phyloP scores from a whole-genome alignment of 345 rosid species.

The Eucalyptus globulus region DNA sequence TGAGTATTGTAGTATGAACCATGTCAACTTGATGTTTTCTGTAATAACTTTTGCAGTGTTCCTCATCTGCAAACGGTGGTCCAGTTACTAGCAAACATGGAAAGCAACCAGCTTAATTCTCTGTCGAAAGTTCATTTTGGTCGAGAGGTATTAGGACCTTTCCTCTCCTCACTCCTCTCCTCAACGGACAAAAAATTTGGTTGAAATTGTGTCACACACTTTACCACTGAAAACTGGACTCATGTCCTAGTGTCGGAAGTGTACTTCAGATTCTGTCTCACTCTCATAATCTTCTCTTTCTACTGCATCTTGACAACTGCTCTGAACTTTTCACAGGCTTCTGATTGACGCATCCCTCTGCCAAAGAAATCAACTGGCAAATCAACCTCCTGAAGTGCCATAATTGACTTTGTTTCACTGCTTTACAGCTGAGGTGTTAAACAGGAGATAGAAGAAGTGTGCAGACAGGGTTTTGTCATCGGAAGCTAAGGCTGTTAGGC shows the following conservation, averaged over 20 bases:
- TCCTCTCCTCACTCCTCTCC: neutral
- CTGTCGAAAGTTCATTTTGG: slow-evolving; percentile 12
- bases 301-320: neutral
- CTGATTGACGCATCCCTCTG: neutral
- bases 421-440: neutral
- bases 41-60: slow-evolving; percentile 23
- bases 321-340: neutral
- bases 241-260: neutral
- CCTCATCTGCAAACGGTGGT: slow-evolving; percentile 46
- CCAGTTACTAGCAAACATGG: slow-evolving; percentile 58
- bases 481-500: neutral
- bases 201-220: neutral
- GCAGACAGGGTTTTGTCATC: neutral
- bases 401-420: neutral
- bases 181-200: neutral
- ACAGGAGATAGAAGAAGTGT: neutral
- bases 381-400: neutral
- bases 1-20: neutral
- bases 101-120: slow-evolving; percentile 38
- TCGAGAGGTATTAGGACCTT: neutral
- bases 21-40: neutral
- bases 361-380: neutral
- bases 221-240: neutral
- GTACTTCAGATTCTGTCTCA: neutral
- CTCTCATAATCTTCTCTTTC: neutral